Base-by-base conservation (phyloP, 2,329 filamentous ascomycete species). In the Aspergillus sp. region DNA sequence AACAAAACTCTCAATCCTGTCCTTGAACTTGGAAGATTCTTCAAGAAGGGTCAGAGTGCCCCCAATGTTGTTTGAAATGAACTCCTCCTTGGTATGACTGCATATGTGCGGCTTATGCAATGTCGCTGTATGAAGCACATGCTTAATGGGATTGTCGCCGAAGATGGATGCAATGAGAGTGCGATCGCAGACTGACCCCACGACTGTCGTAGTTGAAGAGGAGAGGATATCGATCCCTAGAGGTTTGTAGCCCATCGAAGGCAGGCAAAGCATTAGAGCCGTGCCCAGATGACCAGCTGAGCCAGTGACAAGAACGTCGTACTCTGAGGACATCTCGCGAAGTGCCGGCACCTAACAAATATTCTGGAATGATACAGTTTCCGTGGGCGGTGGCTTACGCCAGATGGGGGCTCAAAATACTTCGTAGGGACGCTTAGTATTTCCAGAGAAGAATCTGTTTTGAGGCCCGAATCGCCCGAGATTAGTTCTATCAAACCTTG, bases 251-350 rank as follows among this genome's bases (percentile, higher is more conserved):
- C 60, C 60, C 7, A 63, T 39, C 9, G 54, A 61, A 30, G 61
- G 61, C 5, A 63, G 61, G 23, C 10, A 50, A 17, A 63, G 61
- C 61, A 63, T 61, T 13, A 63, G 32, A 52, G 61, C 61, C 17
- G 61, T 58, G 30, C 61, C 61, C 8, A 63, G 58, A 51, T 63
- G 61, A 23, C 61, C 61, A 15, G 61, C 58, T 32, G 61, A 63
- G 21, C 61, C 61, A 30, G 61, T 61, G 55, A 63, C 61, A 15
- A 63, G 61, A 10, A 57, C 54, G 28, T 63, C 50, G 12, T 61
- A 63, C 19, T 41, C 5, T 38, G 47, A n/a, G 9, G n/a, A n/a
- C 17, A 41, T 41, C 17, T 17, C 15, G 38, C 17, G n/a, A 41
- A 41, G 38, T 17, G n/a, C 7, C 0, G 15, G 38, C n/a, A 17